Conservation (phyloP, 495 filamentous ascomycete species). For the Lasiosphaeriaceae sp. region DNA sequence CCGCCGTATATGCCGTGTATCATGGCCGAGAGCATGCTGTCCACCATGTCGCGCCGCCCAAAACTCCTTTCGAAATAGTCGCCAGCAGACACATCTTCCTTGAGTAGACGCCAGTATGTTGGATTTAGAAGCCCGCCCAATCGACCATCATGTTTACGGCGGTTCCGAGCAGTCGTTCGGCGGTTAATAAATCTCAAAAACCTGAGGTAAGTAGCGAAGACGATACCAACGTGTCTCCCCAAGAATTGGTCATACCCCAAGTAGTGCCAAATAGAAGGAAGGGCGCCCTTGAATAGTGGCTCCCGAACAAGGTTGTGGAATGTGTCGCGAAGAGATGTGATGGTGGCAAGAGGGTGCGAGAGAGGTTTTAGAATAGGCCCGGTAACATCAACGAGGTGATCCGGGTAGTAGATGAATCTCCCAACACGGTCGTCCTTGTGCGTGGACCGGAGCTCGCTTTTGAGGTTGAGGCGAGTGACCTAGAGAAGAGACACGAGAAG, state of each 20-base stretch:
- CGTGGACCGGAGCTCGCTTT: constrained; percentile 50
- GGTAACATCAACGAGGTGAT: constrained; percentile 73
- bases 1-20: constrained; percentile 94
- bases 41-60: constrained; percentile 49
- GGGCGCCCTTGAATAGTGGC: constrained; percentile 56
- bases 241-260: constrained; percentile 12
- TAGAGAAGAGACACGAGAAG: constrained; percentile 27
- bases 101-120: not conserved
- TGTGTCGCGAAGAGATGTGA: constrained; percentile 9
- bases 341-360: not conserved
- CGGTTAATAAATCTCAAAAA: too few species aligned
- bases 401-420: constrained; percentile 90
- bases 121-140: not conserved
- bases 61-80: constrained; percentile 60
- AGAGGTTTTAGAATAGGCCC: constrained; percentile 12
- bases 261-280: constrained; percentile 38
- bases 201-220: too few species aligned
- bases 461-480: constrained; percentile 61
- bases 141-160: too few species aligned
- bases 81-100: constrained; percentile 67
- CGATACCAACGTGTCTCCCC: not conserved
- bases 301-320: constrained; percentile 51
- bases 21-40: constrained; percentile 76
- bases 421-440: constrained; percentile 48
- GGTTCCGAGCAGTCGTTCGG: too few species aligned